Evolutionary conservation across 345 rosid species (phyloP), one percentile per base, ranked within the genome.

Genomic region (Hibiscus syriacus): DNA sequence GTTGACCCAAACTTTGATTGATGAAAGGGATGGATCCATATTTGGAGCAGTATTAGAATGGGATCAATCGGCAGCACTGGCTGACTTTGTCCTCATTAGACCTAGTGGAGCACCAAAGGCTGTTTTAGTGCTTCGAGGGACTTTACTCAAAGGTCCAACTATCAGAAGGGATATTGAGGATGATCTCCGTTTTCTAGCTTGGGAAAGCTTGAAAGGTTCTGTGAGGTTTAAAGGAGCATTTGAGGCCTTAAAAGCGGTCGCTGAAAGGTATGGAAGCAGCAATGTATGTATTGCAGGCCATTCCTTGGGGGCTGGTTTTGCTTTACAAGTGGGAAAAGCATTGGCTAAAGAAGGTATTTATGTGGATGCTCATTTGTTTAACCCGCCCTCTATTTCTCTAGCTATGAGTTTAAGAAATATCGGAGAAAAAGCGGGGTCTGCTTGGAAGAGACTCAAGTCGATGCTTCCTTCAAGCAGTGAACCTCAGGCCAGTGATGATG

Each of bases 101-200:
- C 99, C 99, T 5, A 80, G 86, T 50, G 97, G 99, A 2, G 97
- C 97, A 34, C 97, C 99, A 22, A 87, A n/a, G n/a, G n/a, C n/a
- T n/a, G n/a, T n/a, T n/a, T n/a, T n/a, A n/a, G n/a, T n/a, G n/a
- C n/a, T n/a, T 6, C 73, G 97, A 53, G 97, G 99, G 70, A 94
- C 97, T 1, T 55, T 94, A 70, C 94, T 91, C 19, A 94, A 87
- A 75, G 72, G 89, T 64, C 89, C 80, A 25, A 91, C 99, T 7
- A 91, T 94, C 65, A 76, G 89, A 46, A 80, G 96, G 69, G 99
- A 91, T 55, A 80, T 94, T 0, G 82, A 91, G 77, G 97, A 94
- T 55, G 99, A 94, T 80, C 97, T 94, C 11, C 89, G 99, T 7
- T 91, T 94, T 75, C 79, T 94, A 25, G n/a, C n/a, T n/a, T n/a